Evolutionary conservation across 2,329 filamentous ascomycete species (phyloP).

Genomic region (Nothophaeocryptopus gaeumannii): DNA sequence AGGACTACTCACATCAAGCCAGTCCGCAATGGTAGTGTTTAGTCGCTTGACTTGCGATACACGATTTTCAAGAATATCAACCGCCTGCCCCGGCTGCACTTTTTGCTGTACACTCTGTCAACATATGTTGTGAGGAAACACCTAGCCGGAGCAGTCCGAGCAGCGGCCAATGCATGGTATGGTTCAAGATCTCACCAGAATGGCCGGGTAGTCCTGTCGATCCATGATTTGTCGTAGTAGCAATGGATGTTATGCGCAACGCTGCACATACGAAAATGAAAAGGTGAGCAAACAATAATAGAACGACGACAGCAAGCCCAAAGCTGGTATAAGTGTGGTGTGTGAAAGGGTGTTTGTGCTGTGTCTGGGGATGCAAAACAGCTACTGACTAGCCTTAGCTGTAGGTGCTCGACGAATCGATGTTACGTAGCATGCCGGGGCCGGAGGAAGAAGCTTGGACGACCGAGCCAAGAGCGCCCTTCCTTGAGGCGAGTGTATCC

Average conservation of each 20-base stretch:
- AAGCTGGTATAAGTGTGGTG: background rate
- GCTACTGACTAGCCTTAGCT: too few relatives aligned
- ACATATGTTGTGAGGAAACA: constrained; percentile 21
- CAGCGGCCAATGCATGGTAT: background rate
- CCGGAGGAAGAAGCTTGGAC: too few relatives aligned
- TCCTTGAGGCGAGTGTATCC: too few relatives aligned
- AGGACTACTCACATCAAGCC: constrained; percentile 73
- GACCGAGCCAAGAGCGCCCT: too few relatives aligned
- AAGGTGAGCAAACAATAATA: constrained; percentile 7
- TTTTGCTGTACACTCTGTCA: constrained; percentile 57
- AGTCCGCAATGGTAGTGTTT: constrained; percentile 91
- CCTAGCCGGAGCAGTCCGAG: background rate
- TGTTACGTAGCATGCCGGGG: too few relatives aligned
- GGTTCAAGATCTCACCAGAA: constrained; percentile 68
- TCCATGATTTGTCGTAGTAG: constrained; percentile 49
- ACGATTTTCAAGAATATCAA: constrained; percentile 77
- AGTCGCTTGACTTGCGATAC: constrained; percentile 81
- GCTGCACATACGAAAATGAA: constrained; percentile 5
- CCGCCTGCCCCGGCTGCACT: constrained; percentile 78
- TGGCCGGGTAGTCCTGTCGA: constrained; percentile 85
- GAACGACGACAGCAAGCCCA: background rate
- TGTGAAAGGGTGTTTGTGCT: too few relatives aligned
- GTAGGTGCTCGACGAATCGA: too few relatives aligned
- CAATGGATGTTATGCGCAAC: background rate
- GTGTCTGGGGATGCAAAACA: too few relatives aligned